phyloP scores from a whole-genome alignment of 106 monocot species.

The Apostasia ramifera region DNA sequence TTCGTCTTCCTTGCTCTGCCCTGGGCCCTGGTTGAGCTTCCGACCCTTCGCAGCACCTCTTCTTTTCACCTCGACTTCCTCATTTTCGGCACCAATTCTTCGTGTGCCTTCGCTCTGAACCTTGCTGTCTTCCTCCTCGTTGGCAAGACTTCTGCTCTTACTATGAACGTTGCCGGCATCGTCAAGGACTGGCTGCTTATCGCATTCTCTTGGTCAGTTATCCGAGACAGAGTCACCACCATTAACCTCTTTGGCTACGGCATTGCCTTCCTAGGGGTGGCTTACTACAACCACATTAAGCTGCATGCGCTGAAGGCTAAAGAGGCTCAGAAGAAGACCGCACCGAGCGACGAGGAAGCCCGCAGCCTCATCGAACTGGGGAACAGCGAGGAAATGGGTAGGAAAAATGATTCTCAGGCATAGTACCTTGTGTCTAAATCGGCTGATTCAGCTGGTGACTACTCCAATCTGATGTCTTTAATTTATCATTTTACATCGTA shows the following conservation, averaged over 20 bases:
- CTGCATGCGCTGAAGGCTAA: conserved; percentile 15
- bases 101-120: conserved; percentile 21
- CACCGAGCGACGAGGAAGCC: conserved; percentile 10
- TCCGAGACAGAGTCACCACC: conserved; percentile 15
- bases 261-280: conserved; percentile 15
- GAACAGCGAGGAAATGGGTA: conserved; percentile 1
- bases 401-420: conserved; percentile 12
- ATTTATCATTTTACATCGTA: too few species aligned
- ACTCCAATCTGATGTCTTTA: too few species aligned
- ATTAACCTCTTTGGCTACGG: conserved; percentile 19
- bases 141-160: conserved; percentile 19
- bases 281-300: conserved; percentile 19
- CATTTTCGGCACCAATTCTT: conserved; percentile 17
- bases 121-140: conserved; percentile 21
- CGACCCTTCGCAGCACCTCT: background rate
- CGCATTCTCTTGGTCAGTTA: conserved; percentile 21
- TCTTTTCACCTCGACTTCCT: conserved; percentile 12
- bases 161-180: conserved; percentile 21
- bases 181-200: conserved; percentile 26
- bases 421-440: too few species aligned
- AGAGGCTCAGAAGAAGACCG: conserved; percentile 5
- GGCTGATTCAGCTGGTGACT: too few species aligned
- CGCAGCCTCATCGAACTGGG: conserved; percentile 6
- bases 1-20: conserved; percentile 12
- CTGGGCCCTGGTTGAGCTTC: conserved; percentile 17